Conservation (phyloP, 352 stramenopile species). For the Aphanomyces invadans region DNA sequence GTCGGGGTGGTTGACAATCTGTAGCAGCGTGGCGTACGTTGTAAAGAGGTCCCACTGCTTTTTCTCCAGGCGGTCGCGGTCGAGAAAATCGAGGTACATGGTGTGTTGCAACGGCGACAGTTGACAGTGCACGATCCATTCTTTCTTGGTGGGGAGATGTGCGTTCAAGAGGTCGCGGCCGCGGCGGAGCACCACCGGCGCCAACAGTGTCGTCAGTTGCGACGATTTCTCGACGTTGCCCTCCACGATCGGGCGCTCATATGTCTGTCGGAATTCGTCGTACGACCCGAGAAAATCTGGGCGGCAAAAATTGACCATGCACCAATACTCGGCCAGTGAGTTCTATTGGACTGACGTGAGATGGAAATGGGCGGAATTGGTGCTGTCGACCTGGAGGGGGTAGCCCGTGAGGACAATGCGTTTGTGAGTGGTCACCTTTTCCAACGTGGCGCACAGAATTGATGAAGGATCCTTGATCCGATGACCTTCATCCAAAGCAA, state of each 20-base stretch:
- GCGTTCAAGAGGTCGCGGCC: slow-evolving; percentile 52
- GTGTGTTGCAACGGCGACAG: slow-evolving; percentile 67
- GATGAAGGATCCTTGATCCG: slow-evolving; percentile 82
- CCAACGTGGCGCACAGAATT: slow-evolving; percentile 71
- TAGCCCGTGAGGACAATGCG: slow-evolving; percentile 91
- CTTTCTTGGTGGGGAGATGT: slow-evolving; percentile 71
- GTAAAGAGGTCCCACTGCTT: slow-evolving; percentile 53
- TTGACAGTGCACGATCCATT: slow-evolving; percentile 85
- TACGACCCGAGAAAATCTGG: slow-evolving; percentile 62
- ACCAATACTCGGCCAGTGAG: slow-evolving; percentile 89
- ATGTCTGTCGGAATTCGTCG: slow-evolving; percentile 65
- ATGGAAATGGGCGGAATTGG: not conserved
- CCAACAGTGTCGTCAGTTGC: slow-evolving; percentile 58
- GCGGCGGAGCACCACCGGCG: slow-evolving; percentile 63
- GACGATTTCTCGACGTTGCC: slow-evolving; percentile 45
- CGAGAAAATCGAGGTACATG: slow-evolving; percentile 72
- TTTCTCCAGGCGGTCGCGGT: slow-evolving; percentile 33
- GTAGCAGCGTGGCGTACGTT: slow-evolving; percentile 63
- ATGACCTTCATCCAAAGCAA: slow-evolving; percentile 85
- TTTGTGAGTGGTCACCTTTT: slow-evolving; percentile 59
- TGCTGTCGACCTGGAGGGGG: slow-evolving; percentile 64
- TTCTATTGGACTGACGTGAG: slow-evolving; percentile 38
- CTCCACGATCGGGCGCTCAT: slow-evolving; percentile 77
- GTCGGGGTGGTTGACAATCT: slow-evolving; percentile 86
- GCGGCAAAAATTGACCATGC: slow-evolving; percentile 85